Percentiles rank a stretch among this genome's conserved stretches.
phyloP scores from a whole-genome alignment of 2,329 filamentous ascomycete genomes.

The Aspergillus ruber region DNA sequence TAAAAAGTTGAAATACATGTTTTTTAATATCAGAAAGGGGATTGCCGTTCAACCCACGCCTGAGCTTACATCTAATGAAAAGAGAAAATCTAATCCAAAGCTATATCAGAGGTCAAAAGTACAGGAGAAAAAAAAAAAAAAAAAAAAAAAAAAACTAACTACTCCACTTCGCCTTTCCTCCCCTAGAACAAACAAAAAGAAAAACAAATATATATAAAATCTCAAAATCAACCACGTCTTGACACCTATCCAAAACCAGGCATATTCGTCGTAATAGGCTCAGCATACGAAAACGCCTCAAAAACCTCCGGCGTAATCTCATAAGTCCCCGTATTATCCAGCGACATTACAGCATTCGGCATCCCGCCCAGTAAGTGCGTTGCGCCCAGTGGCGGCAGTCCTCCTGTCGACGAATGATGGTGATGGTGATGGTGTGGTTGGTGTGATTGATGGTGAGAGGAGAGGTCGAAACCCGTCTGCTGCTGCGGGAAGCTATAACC shows the following conservation, averaged over 20 bases:
- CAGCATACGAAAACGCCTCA: constrained; percentile 40
- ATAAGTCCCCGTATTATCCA: constrained; percentile 31
- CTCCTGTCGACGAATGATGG: not conserved
- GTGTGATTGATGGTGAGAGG: not conserved
- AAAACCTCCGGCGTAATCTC: constrained; percentile 41
- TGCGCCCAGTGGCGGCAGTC: constrained; percentile 16
- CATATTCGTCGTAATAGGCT: constrained; percentile 40
- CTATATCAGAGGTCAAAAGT: not conserved
- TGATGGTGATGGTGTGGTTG: not conserved
- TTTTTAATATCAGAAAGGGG: no score
- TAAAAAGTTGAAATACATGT: no score
- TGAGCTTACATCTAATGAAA: no score
- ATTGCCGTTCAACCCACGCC: no score
- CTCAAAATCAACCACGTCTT: constrained; percentile 11
- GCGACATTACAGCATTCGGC: constrained; percentile 30
- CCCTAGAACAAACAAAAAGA: not conserved
- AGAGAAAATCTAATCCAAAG: not conserved
- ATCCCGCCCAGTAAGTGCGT: constrained; percentile 27
- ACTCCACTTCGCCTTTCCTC: not conserved
- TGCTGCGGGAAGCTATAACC: constrained; percentile 9
- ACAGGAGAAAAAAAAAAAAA: not conserved
- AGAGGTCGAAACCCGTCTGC: not conserved
- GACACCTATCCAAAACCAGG: constrained; percentile 24
- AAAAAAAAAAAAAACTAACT: not conserved
- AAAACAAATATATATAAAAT: not conserved